These are phyloP conservation scores for Perkinsela sp. DNA, from an alignment of 208 protist species.

Conservation along the genomic window DNA sequence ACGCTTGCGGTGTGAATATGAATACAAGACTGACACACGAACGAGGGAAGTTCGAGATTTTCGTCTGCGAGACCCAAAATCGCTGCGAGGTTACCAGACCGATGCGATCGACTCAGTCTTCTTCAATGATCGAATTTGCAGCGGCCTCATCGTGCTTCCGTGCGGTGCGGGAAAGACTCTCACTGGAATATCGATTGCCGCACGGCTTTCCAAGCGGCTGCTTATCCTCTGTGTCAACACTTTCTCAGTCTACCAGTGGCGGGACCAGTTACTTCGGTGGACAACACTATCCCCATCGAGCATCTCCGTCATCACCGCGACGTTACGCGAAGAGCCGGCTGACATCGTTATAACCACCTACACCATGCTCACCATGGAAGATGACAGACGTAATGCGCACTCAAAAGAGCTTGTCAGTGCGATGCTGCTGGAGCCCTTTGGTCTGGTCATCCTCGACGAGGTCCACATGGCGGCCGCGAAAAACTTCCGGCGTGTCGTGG, in stretches of 20 bases:
- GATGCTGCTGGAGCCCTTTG: conserved; percentile 13
- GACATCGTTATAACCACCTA: conserved; percentile 92
- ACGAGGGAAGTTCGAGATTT: not conserved
- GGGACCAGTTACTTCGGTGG: conserved; percentile 66
- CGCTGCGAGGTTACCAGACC: not conserved
- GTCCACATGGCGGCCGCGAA: conserved; percentile 91
- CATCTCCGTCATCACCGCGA: not conserved
- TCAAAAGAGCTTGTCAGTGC: conserved; percentile 3
- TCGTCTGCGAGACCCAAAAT: not conserved
- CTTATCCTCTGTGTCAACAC: conserved; percentile 74
- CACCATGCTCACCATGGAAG: conserved; percentile 78
- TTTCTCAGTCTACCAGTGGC: conserved; percentile 88
- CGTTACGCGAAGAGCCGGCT: conserved; percentile 1
- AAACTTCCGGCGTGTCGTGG: conserved; percentile 74
- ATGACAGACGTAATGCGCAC: conserved; percentile 14
- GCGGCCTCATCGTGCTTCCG: conserved; percentile 92
- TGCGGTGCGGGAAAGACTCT: conserved; percentile 99
- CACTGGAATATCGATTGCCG: conserved; percentile 83
- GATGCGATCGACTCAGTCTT: not conserved
- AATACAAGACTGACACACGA: not conserved
- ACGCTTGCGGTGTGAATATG: not conserved
- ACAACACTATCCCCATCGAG: conserved; percentile 11
- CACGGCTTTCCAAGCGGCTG: conserved; percentile 74
- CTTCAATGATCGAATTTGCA: conserved; percentile 11
- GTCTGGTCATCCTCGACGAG: conserved; percentile 54